A percentile compares a stretch with the other conserved stretches of the same genome.
Conservation (phyloP, 768 basidiomycete genomes). For the Pholiota molesta region DNA sequence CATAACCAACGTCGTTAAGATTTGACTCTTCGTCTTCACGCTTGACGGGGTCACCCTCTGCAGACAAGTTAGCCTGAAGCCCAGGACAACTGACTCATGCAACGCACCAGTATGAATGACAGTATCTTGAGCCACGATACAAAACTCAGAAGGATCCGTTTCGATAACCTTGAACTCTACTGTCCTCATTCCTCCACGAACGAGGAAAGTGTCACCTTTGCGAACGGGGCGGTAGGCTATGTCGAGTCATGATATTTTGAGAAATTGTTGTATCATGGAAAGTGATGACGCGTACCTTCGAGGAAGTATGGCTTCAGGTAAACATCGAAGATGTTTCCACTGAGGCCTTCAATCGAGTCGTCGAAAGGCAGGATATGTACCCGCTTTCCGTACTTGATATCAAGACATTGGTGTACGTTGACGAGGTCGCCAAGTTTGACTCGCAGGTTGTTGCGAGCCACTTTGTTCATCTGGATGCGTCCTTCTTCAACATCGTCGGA, state of each 20-base stretch:
- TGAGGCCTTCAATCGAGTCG: slow-evolving; percentile 96
- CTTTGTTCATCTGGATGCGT: slow-evolving; percentile 98
- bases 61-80: slow-evolving; percentile 16
- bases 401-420: slow-evolving; percentile 93
- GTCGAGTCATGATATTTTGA: too few species aligned
- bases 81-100: background rate
- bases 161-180: slow-evolving; percentile 99
- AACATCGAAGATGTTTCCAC: slow-evolving; percentile 98
- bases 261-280: background rate
- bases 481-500: slow-evolving; percentile 98
- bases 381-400: slow-evolving; percentile 99
- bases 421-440: slow-evolving; percentile 97
- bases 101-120: slow-evolving; percentile 85
- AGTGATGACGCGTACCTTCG: slow-evolving; percentile 60
- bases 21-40: slow-evolving; percentile 98
- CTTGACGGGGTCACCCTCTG: slow-evolving; percentile 98
- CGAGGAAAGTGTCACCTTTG: slow-evolving; percentile 99
- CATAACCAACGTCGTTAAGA: slow-evolving; percentile 96
- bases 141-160: slow-evolving; percentile 96
- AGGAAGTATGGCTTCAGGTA: slow-evolving; percentile 99
- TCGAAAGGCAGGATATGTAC: slow-evolving; percentile 97
- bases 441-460: slow-evolving; percentile 98
- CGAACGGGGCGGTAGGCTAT: slow-evolving; percentile 91
- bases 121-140: slow-evolving; percentile 99
- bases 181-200: slow-evolving; percentile 96